phyloP scores from a whole-genome alignment of 1,139 yeast species.

The Debaryomyces udenii region DNA sequence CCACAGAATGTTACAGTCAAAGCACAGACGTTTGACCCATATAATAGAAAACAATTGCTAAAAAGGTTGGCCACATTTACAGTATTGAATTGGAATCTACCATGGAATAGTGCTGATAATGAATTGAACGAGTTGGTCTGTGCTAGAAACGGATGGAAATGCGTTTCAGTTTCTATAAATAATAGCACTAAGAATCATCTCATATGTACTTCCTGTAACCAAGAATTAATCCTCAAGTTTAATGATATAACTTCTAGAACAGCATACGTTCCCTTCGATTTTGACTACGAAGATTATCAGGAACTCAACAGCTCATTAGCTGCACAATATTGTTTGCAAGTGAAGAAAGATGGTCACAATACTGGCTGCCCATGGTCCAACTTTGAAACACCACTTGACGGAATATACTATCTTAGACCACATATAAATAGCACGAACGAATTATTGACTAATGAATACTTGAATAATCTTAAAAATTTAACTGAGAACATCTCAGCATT shows the following conservation, averaged over 20 bases:
- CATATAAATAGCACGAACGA: slow-evolving; percentile 36
- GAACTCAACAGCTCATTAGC: slow-evolving; percentile 29
- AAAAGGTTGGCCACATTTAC: slow-evolving; percentile 33
- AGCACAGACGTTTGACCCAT: slow-evolving; percentile 37
- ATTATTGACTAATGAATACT: slow-evolving; percentile 30
- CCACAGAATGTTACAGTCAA: slow-evolving; percentile 17
- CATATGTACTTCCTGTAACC: slow-evolving; percentile 38
- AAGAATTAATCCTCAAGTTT: slow-evolving; percentile 32
- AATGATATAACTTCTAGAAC: slow-evolving; percentile 16
- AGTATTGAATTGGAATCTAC: slow-evolving; percentile 41
- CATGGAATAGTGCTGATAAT: slow-evolving; percentile 16
- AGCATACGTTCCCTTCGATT: slow-evolving; percentile 18
- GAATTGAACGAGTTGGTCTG: slow-evolving; percentile 38
- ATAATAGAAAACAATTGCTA: slow-evolving; percentile 30
- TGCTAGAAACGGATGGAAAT: slow-evolving; percentile 48
- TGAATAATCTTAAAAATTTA: slow-evolving; percentile 31
- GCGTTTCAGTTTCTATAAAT: slow-evolving; percentile 31
- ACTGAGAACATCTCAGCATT: slow-evolving; percentile 30
- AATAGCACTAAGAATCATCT: slow-evolving; percentile 34
- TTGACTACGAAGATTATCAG: slow-evolving; percentile 26
- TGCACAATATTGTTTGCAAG: slow-evolving; percentile 28
- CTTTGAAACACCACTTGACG: slow-evolving; percentile 39
- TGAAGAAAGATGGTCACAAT: slow-evolving; percentile 32
- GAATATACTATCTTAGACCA: slow-evolving; percentile 42
- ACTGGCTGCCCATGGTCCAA: slow-evolving; percentile 41